phyloP scores from a whole-genome alignment of 2,329 filamentous ascomycete species.

The Neofusicoccum umdonicola region DNA sequence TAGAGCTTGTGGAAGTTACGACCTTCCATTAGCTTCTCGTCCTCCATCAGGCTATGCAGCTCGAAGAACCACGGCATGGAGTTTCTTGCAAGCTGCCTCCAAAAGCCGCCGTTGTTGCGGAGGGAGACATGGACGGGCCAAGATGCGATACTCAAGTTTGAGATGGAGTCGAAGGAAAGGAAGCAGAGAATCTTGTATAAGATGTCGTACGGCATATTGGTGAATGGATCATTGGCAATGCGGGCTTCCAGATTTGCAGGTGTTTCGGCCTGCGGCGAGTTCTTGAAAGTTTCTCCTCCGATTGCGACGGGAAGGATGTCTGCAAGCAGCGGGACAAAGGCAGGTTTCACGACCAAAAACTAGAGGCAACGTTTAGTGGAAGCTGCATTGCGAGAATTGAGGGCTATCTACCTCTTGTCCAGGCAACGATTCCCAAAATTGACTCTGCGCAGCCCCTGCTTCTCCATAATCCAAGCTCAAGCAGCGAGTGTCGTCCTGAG shows the following conservation, averaged over 20 bases:
- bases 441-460: background rate
- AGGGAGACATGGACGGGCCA: background rate
- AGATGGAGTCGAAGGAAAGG: background rate
- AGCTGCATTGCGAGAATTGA: too few species aligned
- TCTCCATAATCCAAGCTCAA: background rate
- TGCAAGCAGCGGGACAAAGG: background rate
- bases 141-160: background rate
- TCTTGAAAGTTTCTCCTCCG: background rate
- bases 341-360: background rate
- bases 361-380: background rate
- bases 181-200: background rate
- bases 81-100: background rate
- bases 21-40: background rate
- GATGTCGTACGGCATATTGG: background rate
- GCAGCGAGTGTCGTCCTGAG: background rate
- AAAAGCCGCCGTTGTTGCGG: background rate
- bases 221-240: background rate
- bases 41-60: background rate
- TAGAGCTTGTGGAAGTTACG: slow-evolving; percentile 21
- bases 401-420: background rate
- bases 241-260: background rate
- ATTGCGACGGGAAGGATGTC: background rate
- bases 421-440: background rate
- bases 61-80: background rate
- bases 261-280: background rate